Evolutionary conservation across 2,329 filamentous ascomycete species (phyloP).

Genomic region (Aotearoamyces nothofagi): DNA sequence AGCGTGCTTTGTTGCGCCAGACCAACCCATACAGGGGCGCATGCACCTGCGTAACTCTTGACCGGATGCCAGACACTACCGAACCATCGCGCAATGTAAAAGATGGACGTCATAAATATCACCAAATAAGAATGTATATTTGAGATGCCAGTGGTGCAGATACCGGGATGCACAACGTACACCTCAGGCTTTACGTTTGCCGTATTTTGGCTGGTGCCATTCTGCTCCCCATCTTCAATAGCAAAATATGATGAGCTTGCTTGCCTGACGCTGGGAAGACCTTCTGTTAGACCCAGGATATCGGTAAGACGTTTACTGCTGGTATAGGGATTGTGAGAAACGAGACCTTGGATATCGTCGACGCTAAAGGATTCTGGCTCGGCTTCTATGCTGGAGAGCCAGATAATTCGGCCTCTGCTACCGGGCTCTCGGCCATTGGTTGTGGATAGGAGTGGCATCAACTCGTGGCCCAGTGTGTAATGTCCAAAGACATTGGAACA

Average conservation of each 20-base stretch:
- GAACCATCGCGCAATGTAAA: constrained; percentile 58
- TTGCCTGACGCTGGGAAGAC: constrained; percentile 45
- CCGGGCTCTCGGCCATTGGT: constrained; percentile 15
- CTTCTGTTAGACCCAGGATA: constrained; percentile 58
- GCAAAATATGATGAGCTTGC: constrained; percentile 39
- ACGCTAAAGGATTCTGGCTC: constrained; percentile 33
- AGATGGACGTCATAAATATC: constrained; percentile 49
- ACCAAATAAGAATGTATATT: constrained; percentile 56
- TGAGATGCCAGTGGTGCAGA: constrained; percentile 71
- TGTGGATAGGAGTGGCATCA: constrained; percentile 52
- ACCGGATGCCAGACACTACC: constrained; percentile 84
- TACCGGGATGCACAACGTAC: constrained; percentile 74
- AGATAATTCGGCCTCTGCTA: constrained; percentile 53
- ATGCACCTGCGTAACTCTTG: constrained; percentile 62
- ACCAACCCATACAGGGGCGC: constrained; percentile 63
- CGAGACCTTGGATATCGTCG: constrained; percentile 63
- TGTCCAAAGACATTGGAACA: constrained; percentile 91
- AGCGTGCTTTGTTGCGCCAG: constrained; percentile 50
- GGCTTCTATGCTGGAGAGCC: constrained; percentile 75
- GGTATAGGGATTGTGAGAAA: constrained; percentile 55
- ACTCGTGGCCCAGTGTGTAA: constrained; percentile 72
- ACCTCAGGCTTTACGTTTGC: constrained; percentile 37
- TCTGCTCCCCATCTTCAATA: constrained; percentile 10
- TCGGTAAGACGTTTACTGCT: constrained; percentile 79
- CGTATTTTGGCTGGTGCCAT: constrained; percentile 6